These are phyloP conservation scores for Cordyceps farinosa DNA, from an alignment of 2,329 filamentous ascomycete genomes.

Conservation along the genomic window DNA sequence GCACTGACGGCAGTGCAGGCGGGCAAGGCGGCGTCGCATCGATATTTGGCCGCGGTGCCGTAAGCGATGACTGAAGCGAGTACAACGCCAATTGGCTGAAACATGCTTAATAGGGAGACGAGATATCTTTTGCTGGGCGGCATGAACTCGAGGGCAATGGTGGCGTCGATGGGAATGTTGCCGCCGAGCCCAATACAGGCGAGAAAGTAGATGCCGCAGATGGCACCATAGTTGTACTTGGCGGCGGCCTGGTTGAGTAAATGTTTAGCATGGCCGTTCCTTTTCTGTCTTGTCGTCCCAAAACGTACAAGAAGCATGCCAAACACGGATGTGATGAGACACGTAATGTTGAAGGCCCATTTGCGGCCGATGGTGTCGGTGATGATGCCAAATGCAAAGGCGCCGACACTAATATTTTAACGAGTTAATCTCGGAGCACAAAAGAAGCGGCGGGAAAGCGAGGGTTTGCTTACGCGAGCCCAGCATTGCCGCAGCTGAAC, in stretches of 20 bases:
- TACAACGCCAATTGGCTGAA: conserved; percentile 48
- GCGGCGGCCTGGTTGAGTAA: background rate
- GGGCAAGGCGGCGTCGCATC: conserved; percentile 41
- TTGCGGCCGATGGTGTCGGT: conserved; percentile 30
- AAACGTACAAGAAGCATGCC: conserved; percentile 30
- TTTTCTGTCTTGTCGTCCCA: background rate
- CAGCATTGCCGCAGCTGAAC: conserved; percentile 12
- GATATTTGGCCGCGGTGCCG: conserved; percentile 42
- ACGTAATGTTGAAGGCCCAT: conserved; percentile 51
- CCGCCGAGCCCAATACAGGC: conserved; percentile 38
- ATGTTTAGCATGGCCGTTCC: background rate
- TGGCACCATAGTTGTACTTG: conserved; percentile 14
- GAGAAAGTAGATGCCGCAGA: conserved; percentile 16
- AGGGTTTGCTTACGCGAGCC: background rate
- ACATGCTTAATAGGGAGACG: conserved; percentile 38
- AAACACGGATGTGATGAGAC: conserved; percentile 46
- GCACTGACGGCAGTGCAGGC: conserved; percentile 35
- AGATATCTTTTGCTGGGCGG: conserved; percentile 28
- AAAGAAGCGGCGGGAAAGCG: background rate
- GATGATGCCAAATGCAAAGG: conserved; percentile 12
- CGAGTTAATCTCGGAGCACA: background rate
- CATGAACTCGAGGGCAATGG: conserved; percentile 49
- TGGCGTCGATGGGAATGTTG: conserved; percentile 48
- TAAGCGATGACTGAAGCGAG: conserved; percentile 43
- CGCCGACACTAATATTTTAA: background rate